A percentile compares a stretch with the other conserved stretches of the same genome.
These are phyloP conservation scores for Dalbergia cochinchinensis DNA, from an alignment of 306 rosid genomes.

Conservation along the genomic window DNA sequence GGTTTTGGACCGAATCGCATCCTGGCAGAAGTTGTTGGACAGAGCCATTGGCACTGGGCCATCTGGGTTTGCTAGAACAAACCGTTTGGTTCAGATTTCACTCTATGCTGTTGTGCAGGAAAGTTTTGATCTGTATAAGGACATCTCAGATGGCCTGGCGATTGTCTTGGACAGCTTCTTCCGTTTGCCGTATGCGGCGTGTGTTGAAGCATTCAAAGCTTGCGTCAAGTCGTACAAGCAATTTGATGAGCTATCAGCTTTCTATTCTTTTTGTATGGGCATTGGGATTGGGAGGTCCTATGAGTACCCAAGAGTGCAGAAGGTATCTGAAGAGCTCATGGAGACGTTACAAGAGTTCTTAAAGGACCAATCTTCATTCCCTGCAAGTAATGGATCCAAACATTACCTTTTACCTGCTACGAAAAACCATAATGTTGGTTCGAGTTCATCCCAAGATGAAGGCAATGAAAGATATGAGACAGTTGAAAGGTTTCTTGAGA, in stretches of 20 bases:
- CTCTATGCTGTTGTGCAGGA: slow-evolving; percentile 81
- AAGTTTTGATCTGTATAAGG: slow-evolving; percentile 76
- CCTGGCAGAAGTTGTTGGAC: slow-evolving; percentile 83
- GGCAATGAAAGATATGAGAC: slow-evolving; percentile 44
- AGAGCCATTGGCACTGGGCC: slow-evolving; percentile 74
- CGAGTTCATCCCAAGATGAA: slow-evolving; percentile 48
- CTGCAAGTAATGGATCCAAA: slow-evolving; percentile 33
- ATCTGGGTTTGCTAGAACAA: slow-evolving; percentile 63
- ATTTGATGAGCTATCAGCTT: slow-evolving; percentile 71
- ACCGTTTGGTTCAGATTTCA: slow-evolving; percentile 60
- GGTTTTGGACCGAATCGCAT: slow-evolving; percentile 61
- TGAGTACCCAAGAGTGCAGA: slow-evolving; percentile 86
- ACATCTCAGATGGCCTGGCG: slow-evolving; percentile 74
- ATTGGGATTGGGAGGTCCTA: slow-evolving; percentile 82
- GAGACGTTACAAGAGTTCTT: slow-evolving; percentile 79
- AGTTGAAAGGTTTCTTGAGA: slow-evolving; percentile 48
- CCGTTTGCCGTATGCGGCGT: slow-evolving; percentile 62
- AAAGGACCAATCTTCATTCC: slow-evolving; percentile 76
- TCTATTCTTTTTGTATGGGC: slow-evolving; percentile 62
- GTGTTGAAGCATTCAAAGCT: slow-evolving; percentile 69
- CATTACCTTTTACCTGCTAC: slow-evolving; percentile 13
- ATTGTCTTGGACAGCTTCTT: slow-evolving; percentile 83
- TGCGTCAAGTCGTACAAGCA: slow-evolving; percentile 79
- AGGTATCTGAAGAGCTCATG: slow-evolving; percentile 76
- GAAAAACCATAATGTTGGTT: background rate